phyloP scores from a whole-genome alignment of 192 early-diverging fungal species.

The Phlyctochytrium arcticum region DNA sequence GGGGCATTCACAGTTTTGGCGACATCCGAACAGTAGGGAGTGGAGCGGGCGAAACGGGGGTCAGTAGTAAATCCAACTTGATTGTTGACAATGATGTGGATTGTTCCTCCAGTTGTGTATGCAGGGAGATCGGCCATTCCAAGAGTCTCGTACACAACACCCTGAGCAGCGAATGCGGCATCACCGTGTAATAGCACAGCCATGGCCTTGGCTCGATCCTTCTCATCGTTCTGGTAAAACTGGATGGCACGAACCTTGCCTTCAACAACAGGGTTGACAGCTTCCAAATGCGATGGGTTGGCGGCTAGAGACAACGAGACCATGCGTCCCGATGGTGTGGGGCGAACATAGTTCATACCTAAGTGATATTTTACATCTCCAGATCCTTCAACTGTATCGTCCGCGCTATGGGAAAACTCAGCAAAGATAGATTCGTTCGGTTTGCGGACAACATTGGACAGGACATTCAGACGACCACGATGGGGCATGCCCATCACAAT shows the following conservation, averaged over 20 bases:
- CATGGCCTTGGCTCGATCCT: constrained; percentile 77
- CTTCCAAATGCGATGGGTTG: constrained; percentile 98
- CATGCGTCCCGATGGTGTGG: constrained; percentile 94
- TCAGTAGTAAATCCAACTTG: constrained; percentile 99
- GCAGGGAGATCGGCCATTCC: constrained; percentile 92
- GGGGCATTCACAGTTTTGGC: constrained; percentile 95
- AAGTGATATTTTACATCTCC: constrained; percentile 76
- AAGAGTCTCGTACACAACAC: constrained; percentile 95
- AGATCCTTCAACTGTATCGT: constrained; percentile 88
- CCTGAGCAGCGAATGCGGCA: constrained; percentile 97
- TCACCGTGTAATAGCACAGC: constrained; percentile 96
- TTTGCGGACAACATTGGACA: constrained; percentile 98
- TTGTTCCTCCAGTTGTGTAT: constrained; percentile 94
- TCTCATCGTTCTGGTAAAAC: constrained; percentile 87
- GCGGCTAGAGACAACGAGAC: constrained; percentile 96
- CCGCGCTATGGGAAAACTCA: constrained; percentile 88
- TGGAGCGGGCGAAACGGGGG: constrained; percentile 90
- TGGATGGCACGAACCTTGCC: constrained; percentile 97
- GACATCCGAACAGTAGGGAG: constrained; percentile 95
- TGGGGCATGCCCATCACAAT: constrained; percentile 99
- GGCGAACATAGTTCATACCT: constrained; percentile 85
- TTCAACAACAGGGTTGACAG: constrained; percentile 95
- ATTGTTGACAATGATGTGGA: constrained; percentile 98
- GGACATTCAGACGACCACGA: constrained; percentile 96
- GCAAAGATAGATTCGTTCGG: constrained; percentile 98